These are phyloP conservation scores for Coemansia sp. DNA, from an alignment of 192 early-diverging fungal species.

Conservation along the genomic window DNA sequence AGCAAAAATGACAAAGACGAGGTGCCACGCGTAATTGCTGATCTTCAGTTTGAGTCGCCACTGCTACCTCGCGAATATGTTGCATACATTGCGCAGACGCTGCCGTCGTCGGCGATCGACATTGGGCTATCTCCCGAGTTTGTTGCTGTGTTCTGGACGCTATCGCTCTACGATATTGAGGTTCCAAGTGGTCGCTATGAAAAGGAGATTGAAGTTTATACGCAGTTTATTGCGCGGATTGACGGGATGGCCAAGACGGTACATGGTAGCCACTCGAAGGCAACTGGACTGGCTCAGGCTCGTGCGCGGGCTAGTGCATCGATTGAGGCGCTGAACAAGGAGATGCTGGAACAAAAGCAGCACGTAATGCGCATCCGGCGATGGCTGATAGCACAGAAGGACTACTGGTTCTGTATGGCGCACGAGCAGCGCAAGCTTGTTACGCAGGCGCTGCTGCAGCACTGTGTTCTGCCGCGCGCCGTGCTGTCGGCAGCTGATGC, in stretches of 20 bases:
- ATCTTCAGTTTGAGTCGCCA: conserved; percentile 38
- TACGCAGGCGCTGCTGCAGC: conserved; percentile 41
- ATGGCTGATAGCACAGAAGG: conserved; percentile 54
- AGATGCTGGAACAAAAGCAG: conserved; percentile 33
- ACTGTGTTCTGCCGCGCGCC: conserved; percentile 44
- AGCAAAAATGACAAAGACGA: neutral
- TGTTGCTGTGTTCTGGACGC: conserved; percentile 43
- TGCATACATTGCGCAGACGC: conserved; percentile 26
- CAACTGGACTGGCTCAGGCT: conserved; percentile 21
- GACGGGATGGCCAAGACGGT: conserved; percentile 23
- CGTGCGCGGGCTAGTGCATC: conserved; percentile 26
- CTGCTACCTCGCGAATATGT: conserved; percentile 44
- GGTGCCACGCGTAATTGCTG: conserved; percentile 22
- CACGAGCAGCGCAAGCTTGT: conserved; percentile 34
- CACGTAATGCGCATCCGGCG: conserved; percentile 44
- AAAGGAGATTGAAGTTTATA: conserved; percentile 33
- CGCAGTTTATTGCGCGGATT: conserved; percentile 32
- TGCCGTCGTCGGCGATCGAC: conserved; percentile 20
- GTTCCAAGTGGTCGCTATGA: conserved; percentile 38
- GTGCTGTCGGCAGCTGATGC: conserved; percentile 49
- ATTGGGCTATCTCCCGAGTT: conserved; percentile 43
- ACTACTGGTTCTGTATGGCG: conserved; percentile 55
- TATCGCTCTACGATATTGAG: conserved; percentile 45
- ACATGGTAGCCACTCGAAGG: conserved; percentile 24
- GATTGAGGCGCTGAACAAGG: conserved; percentile 35